A percentile compares a stretch with the other conserved stretches of the same genome.
These are phyloP conservation scores for Vigna angularis DNA, from an alignment of 306 rosid genomes.

Conservation along the genomic window DNA sequence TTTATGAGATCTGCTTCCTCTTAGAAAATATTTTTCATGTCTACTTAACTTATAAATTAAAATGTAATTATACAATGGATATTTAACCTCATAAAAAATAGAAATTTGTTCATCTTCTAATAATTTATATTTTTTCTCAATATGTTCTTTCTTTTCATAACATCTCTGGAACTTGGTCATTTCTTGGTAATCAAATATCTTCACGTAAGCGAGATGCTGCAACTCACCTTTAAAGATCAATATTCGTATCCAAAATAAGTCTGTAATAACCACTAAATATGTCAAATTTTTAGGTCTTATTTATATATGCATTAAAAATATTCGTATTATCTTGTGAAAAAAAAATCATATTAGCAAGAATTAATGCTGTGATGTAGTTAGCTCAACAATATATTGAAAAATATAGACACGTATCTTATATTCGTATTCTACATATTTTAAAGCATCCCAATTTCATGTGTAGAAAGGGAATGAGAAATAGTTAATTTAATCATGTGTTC, in stretches of 20 bases:
- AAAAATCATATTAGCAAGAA: no score
- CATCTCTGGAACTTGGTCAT: no score
- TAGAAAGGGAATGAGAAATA: neutral
- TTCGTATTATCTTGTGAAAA: no score
- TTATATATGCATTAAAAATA: no score
- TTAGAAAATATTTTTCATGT: neutral
- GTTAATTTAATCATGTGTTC: neutral
- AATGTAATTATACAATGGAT: neutral
- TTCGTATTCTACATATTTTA: neutral
- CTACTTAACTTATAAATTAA: no score
- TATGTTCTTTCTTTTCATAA: no score
- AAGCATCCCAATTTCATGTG: neutral
- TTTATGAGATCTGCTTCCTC: neutral
- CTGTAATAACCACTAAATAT: no score
- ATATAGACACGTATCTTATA: neutral
- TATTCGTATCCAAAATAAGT: no score
- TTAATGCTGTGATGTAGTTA: neutral
- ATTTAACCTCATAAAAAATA: neutral
- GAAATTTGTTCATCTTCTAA: neutral
- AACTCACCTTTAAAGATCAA: no score
- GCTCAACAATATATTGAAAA: neutral
- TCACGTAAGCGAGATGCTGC: no score
- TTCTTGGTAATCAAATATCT: no score
- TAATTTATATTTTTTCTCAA: neutral
- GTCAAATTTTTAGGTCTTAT: no score